Base-by-base conservation (phyloP, 2,329 filamentous ascomycete genomes). In the Sphaerulina populicola region DNA sequence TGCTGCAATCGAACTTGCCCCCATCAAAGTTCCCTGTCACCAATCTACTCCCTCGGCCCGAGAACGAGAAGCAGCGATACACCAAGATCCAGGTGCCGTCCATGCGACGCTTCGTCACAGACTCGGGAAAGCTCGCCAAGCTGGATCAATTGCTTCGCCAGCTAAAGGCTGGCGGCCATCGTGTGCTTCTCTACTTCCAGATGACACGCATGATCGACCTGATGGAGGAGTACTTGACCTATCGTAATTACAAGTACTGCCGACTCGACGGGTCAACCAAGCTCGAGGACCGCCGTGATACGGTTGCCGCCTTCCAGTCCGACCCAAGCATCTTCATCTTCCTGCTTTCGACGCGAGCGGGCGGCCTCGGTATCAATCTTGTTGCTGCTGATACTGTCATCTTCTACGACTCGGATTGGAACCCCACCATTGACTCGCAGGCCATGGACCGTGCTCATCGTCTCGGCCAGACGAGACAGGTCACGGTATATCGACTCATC, bases 161-260 rank as follows among this genome's bases (percentile, higher is more conserved):
- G 68, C 82, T 98, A 64, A 98, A 97, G 77, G 85, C 88, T 56
- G 87, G 86, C 57, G 86, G 86, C 33, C 93, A 98, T 62, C 89
- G 93, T 64, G 93, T 98, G 18, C 76, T 98, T 48, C 76, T 98
- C 15, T 98, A 98, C 77, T 98, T 98, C 86, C 93, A 98, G 76
- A 98, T 98, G 93, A 98, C 93, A 3, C 86, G 88, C 66, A 98
- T 98, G 93, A 97, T 98, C 66, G 91, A 98, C 68, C 76, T 98
- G 54, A 97, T 97, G 87, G 93, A 98, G 69, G 93, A 98, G 71
- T 98, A 97, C 63, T 77, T 98, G 53, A 97, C 93, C 0, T 97
- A 97, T 73, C 88, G 93, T 68, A 96, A 97, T 72, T 97, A 95
- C 82, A 96, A 94, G 71, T 98, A 96, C 72, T 94, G 91, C 64